Percentiles rank a stretch among this genome's conserved stretches.
Conservation (phyloP, 192 early-diverging fungal genomes). For the Powellomyces hirtus region DNA sequence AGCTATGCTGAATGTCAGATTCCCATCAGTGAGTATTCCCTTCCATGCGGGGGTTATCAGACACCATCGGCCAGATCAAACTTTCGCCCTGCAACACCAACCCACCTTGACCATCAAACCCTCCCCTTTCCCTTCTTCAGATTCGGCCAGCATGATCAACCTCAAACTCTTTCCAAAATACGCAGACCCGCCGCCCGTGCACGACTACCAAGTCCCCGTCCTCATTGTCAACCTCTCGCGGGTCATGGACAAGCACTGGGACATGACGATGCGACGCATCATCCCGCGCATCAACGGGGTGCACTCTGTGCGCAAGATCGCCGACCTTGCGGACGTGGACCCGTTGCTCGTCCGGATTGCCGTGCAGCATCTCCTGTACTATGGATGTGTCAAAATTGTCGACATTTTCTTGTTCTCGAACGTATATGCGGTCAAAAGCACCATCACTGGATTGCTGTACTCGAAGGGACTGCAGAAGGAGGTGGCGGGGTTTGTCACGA, state of each 20-base stretch:
- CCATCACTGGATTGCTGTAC: slow-evolving; percentile 60
- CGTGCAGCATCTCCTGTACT: slow-evolving; percentile 90
- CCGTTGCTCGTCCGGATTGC: slow-evolving; percentile 71
- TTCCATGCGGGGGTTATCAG: too few species aligned
- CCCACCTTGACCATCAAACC: slow-evolving; percentile 2
- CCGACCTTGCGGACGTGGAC: slow-evolving; percentile 75
- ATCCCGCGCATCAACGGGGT: slow-evolving; percentile 81
- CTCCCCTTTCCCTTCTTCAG: too few species aligned
- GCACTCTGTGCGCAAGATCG: slow-evolving; percentile 77
- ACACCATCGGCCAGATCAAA: too few species aligned
- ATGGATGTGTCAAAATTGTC: slow-evolving; percentile 84
- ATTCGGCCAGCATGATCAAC: slow-evolving; percentile 76
- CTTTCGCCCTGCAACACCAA: too few species aligned
- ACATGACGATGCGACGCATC: slow-evolving; percentile 83
- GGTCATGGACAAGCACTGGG: slow-evolving; percentile 81
- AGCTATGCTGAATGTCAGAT: slow-evolving; percentile 84
- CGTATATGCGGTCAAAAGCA: slow-evolving; percentile 70
- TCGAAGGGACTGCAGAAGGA: slow-evolving; percentile 65
- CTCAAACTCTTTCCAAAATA: slow-evolving; percentile 82
- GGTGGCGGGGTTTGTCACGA: slow-evolving; percentile 70
- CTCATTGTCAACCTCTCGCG: slow-evolving; percentile 64
- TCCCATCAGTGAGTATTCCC: slow-evolving; percentile 64
- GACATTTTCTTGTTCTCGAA: slow-evolving; percentile 95
- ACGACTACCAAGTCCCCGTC: slow-evolving; percentile 84
- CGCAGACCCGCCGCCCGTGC: slow-evolving; percentile 68